Percentiles rank a stretch among this genome's conserved stretches.
phyloP scores from a whole-genome alignment of 108 stramenopile species.

The Stephanodiscus triporus region DNA sequence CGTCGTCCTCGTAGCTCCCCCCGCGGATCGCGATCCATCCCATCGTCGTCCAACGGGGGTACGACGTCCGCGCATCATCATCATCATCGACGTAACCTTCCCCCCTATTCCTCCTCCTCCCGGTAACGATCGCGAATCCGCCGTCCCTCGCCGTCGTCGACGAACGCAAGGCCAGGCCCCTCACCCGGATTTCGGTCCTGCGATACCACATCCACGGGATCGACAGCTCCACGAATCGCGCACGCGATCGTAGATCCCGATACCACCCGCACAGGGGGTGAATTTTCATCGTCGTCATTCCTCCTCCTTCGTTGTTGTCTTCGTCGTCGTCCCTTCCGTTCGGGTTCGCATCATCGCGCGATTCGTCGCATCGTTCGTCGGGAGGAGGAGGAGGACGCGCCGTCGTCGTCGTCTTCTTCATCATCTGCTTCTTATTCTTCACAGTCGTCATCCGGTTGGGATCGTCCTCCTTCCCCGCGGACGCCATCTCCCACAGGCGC shows the following conservation, averaged over 20 bases:
- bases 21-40: background rate
- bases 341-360: background rate
- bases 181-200: constrained; percentile 11
- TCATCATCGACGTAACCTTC: background rate
- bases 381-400: background rate
- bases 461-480: no score
- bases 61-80: background rate
- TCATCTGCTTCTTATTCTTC: background rate
- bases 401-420: background rate
- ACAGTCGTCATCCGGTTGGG: background rate
- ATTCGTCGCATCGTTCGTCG: background rate
- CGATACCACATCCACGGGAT: constrained; percentile 48
- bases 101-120: no score
- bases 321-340: background rate
- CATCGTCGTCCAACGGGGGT: background rate
- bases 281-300: background rate
- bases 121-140: background rate
- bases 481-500: background rate
- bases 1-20: background rate
- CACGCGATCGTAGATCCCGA: constrained; percentile 20
- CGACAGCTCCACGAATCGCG: constrained; percentile 7
- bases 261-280: constrained; percentile 41
- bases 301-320: background rate
- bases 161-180: constrained; percentile 16
- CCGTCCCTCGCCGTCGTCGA: background rate